Conservation (phyloP, 2,329 filamentous ascomycete species). For the Talaromyces sp. region DNA sequence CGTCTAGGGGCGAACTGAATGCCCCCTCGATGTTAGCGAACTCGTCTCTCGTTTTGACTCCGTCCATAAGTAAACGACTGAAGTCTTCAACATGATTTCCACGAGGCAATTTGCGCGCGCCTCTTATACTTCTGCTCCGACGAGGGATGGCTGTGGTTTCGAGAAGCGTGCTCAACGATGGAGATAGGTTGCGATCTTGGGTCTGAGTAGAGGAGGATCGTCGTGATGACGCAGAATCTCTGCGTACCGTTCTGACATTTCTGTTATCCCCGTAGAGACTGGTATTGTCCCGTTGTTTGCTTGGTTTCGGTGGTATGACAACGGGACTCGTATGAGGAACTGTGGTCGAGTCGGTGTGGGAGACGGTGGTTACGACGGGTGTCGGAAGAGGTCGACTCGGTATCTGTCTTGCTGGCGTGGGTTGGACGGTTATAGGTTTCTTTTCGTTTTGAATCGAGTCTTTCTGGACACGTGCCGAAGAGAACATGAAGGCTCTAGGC, state of each 20-base stretch:
- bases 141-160: slow-evolving; percentile 57
- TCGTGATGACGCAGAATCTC: slow-evolving; percentile 19
- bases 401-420: slow-evolving; percentile 12
- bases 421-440: not conserved
- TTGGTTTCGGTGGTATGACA: slow-evolving; percentile 35
- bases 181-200: slow-evolving; percentile 46
- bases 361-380: slow-evolving; percentile 21
- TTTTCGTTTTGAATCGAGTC: slow-evolving; percentile 22
- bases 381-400: slow-evolving; percentile 17
- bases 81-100: slow-evolving; percentile 47
- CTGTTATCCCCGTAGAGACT: slow-evolving; percentile 12
- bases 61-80: slow-evolving; percentile 56
- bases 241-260: slow-evolving; percentile 23
- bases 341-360: slow-evolving; percentile 8
- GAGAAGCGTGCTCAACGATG: slow-evolving; percentile 56
- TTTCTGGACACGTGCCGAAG: slow-evolving; percentile 29
- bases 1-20: slow-evolving; percentile 49
- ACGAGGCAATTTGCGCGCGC: slow-evolving; percentile 39
- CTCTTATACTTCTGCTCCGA: slow-evolving; percentile 37
- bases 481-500: slow-evolving; percentile 38
- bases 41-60: slow-evolving; percentile 49
- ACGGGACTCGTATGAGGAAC: slow-evolving; percentile 32
- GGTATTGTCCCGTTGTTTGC: slow-evolving; percentile 23
- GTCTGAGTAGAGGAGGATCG: slow-evolving; percentile 28
- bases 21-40: slow-evolving; percentile 36